phyloP scores from a whole-genome alignment of 78 protist species.

The Mastigamoeba balamuthi region DNA sequence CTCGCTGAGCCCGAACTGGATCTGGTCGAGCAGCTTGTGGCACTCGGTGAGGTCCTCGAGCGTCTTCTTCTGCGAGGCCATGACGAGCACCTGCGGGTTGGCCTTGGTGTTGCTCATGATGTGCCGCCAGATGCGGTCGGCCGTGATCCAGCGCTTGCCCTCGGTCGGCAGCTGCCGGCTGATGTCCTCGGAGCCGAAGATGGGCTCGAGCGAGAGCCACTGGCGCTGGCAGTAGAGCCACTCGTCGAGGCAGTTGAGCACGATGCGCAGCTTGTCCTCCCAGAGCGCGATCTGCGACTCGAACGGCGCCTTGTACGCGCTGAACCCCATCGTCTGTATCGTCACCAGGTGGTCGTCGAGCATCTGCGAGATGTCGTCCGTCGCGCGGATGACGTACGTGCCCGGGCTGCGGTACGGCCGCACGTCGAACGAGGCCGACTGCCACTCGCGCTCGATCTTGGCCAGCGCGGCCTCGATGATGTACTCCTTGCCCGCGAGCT shows the following conservation, averaged over 20 bases:
- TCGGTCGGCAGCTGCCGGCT: conserved; percentile 68
- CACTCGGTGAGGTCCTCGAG: conserved; percentile 43
- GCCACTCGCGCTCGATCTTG: conserved; percentile 61
- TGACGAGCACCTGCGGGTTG: conserved; percentile 23
- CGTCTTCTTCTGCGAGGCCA: conserved; percentile 19
- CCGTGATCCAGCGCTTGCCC: conserved; percentile 43
- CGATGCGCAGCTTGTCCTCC: conserved; percentile 34
- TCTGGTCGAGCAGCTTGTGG: conserved; percentile 49
- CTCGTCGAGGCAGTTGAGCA: conserved; percentile 55
- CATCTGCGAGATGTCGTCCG: conserved; percentile 36
- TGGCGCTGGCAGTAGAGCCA: conserved; percentile 74
- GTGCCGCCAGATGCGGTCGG: conserved; percentile 45
- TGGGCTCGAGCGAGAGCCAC: conserved; percentile 87
- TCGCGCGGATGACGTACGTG: conserved; percentile 44
- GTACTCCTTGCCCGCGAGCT: conserved; percentile 54
- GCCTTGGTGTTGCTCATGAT: conserved; percentile 13
- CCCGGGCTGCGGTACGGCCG: conserved; percentile 27
- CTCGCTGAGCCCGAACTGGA: conserved; percentile 70
- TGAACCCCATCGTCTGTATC: conserved; percentile 68
- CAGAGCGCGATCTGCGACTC: conserved; percentile 56
- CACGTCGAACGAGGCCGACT: conserved; percentile 9
- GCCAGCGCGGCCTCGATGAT: conserved; percentile 51
- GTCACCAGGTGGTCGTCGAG: conserved; percentile 74
- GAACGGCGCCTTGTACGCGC: conserved; percentile 60
- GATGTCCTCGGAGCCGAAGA: conserved; percentile 81